phyloP scores from a whole-genome alignment of 495 filamentous ascomycete species.

The Trichocladium antarcticum region DNA sequence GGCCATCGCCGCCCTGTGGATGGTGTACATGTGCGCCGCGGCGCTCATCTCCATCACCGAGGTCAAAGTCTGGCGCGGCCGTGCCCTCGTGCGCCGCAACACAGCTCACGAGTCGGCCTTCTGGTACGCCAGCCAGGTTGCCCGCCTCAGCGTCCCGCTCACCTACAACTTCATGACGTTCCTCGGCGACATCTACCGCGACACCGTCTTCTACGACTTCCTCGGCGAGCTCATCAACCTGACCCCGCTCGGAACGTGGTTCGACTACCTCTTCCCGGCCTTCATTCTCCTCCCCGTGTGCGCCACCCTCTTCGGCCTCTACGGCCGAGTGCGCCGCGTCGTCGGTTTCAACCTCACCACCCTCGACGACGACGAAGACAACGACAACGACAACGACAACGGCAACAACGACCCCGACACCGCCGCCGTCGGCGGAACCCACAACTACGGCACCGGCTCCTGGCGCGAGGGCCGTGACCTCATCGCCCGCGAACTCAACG shows the following conservation, averaged over 20 bases:
- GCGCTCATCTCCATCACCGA: constrained; percentile 76
- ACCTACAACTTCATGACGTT: constrained; percentile 95
- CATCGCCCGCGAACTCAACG: constrained; percentile 78
- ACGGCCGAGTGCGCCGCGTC: constrained; percentile 63
- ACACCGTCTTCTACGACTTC: constrained; percentile 77
- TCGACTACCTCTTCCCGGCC: constrained; percentile 77
- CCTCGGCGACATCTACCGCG: constrained; percentile 53
- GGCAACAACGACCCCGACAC: constrained; percentile 52
- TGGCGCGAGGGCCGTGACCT: constrained; percentile 93
- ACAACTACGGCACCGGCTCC: constrained; percentile 59
- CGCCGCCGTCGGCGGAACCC: constrained; percentile 39
- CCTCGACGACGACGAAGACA: constrained; percentile 63
- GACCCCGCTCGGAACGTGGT: constrained; percentile 71
- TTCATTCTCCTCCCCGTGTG: constrained; percentile 74
- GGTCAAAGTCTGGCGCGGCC: constrained; percentile 89
- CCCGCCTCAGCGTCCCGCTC: constrained; percentile 79
- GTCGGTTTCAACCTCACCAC: constrained; percentile 70
- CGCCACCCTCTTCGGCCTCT: constrained; percentile 77
- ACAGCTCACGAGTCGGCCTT: constrained; percentile 86
- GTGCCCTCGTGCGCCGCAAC: constrained; percentile 78
- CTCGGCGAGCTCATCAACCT: constrained; percentile 75
- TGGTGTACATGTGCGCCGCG: constrained; percentile 79
- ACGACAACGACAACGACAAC: constrained; percentile 31
- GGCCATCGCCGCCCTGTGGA: constrained; percentile 72
- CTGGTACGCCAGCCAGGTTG: constrained; percentile 88